Evolutionary conservation across 768 basidiomycete species (phyloP).

Genomic region (Podaxis pistillaris): DNA sequence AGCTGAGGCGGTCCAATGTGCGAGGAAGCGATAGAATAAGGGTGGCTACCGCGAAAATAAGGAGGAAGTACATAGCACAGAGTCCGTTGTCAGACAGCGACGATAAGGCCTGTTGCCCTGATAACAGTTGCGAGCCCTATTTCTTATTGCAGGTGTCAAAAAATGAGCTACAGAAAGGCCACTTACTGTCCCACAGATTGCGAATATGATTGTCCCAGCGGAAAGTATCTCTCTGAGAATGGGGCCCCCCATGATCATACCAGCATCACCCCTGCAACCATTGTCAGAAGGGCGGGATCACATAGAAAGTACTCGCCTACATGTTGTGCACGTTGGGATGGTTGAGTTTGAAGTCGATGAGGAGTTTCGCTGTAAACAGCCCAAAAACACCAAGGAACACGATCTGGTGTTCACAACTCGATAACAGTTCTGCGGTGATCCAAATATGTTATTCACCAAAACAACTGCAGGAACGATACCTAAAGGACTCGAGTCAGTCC

Average conservation of each 20-base stretch:
- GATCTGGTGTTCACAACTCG: constrained; percentile 24
- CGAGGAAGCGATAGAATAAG: constrained; percentile 45
- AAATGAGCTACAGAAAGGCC: not conserved
- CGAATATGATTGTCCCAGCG: constrained; percentile 47
- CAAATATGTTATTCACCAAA: constrained; percentile 20
- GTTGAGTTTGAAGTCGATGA: constrained; percentile 57
- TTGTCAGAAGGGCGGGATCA: not conserved
- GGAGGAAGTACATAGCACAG: constrained; percentile 42
- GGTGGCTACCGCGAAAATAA: constrained; percentile 44
- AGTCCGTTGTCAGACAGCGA: constrained; percentile 46
- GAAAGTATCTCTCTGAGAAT: constrained; percentile 44
- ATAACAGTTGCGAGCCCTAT: constrained; percentile 47
- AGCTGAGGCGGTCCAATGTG: constrained; percentile 43
- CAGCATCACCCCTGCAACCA: constrained; percentile 44
- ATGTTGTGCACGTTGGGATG: constrained; percentile 55
- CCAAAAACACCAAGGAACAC: constrained; percentile 51
- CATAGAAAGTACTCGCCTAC: constrained; percentile 21
- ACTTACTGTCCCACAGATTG: constrained; percentile 45
- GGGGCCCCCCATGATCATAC: constrained; percentile 47
- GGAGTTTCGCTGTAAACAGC: constrained; percentile 48
- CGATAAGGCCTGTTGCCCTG: constrained; percentile 52
- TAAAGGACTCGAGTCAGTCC: constrained; percentile 17
- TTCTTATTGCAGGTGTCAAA: not conserved
- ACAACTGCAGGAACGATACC: constrained; percentile 52
- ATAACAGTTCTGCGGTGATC: not conserved